Percentiles rank a stretch among this genome's conserved stretches.
Evolutionary conservation across 2,329 filamentous ascomycete species (phyloP).

Genomic region (Aspergillus sergii): DNA sequence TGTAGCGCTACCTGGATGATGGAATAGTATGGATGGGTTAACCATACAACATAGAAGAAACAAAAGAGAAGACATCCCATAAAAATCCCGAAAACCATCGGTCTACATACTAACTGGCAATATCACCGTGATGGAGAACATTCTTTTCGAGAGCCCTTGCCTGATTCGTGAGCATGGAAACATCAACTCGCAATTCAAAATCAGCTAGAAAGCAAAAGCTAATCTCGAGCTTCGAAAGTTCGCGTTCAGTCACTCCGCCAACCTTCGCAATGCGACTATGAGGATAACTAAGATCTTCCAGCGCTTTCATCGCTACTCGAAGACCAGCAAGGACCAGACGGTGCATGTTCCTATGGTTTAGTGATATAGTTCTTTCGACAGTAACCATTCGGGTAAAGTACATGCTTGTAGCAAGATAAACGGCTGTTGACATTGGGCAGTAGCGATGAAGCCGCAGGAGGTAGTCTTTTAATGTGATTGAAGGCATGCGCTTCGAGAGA

Average conservation of each 20-base stretch:
- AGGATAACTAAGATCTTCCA: constrained; percentile 89
- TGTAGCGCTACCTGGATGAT: neutral
- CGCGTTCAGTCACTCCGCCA: constrained; percentile 79
- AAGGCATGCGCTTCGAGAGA: constrained; percentile 83
- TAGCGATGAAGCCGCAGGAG: constrained; percentile 83
- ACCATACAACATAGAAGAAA: neutral
- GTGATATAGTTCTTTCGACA: constrained; percentile 73
- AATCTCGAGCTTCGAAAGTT: constrained; percentile 84
- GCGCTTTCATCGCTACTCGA: constrained; percentile 86
- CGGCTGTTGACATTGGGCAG: constrained; percentile 90
- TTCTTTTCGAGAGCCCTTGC: constrained; percentile 41
- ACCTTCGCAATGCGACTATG: constrained; percentile 83
- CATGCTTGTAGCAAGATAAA: constrained; percentile 84
- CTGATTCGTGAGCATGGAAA: constrained; percentile 57
- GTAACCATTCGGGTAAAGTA: constrained; percentile 86
- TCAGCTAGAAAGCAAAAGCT: constrained; percentile 85
- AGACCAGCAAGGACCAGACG: constrained; percentile 81
- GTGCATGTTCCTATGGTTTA: constrained; percentile 84
- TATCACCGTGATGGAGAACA: neutral
- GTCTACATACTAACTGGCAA: neutral
- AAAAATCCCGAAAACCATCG: neutral
- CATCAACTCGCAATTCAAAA: constrained; percentile 73
- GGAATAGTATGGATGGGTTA: neutral
- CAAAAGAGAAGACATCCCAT: neutral
- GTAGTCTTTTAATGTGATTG: constrained; percentile 82